A percentile compares a stretch with the other conserved stretches of the same genome.
These are phyloP conservation scores for Oropetium thomaeum DNA, from an alignment of 176 grass and related monocot genomes.

Conservation along the genomic window DNA sequence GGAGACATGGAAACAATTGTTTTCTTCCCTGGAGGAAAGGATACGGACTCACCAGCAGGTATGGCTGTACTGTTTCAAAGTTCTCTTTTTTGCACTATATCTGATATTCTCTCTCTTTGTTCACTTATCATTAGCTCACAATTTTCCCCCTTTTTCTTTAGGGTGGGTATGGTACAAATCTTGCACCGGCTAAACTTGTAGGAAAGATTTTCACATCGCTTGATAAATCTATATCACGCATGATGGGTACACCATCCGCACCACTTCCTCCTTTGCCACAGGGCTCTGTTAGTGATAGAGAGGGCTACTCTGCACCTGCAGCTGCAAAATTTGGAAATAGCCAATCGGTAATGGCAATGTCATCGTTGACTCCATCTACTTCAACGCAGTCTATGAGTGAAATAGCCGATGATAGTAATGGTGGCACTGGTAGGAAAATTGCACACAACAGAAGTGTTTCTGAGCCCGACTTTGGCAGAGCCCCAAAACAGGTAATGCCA, in stretches of 20 bases:
- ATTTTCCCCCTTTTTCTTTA: conserved; percentile 26
- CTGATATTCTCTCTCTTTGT: not conserved
- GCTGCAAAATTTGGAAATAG: conserved; percentile 75
- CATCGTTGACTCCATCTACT: conserved; percentile 64
- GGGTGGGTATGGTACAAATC: conserved; percentile 88
- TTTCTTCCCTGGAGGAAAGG: conserved; percentile 84
- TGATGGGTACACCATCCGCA: conserved; percentile 83
- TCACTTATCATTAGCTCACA: conserved; percentile 4
- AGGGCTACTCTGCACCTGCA: conserved; percentile 38
- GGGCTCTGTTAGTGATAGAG: conserved; percentile 50
- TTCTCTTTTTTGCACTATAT: conserved; percentile 17
- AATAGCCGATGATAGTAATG: conserved; percentile 51
- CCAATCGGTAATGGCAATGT: conserved; percentile 78
- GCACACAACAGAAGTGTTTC: conserved; percentile 91
- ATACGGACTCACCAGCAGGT: conserved; percentile 95
- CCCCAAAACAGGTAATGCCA: conserved; percentile 66
- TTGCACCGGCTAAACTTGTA: conserved; percentile 80
- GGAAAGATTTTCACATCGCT: conserved; percentile 85
- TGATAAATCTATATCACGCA: conserved; percentile 84
- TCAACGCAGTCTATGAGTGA: conserved; percentile 76
- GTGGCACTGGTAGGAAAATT: conserved; percentile 49
- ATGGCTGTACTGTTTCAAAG: conserved; percentile 17
- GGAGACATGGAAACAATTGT: conserved; percentile 81
- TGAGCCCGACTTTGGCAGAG: conserved; percentile 89
- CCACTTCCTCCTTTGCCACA: conserved; percentile 71